A percentile compares a stretch with the other conserved stretches of the same genome.
These are phyloP conservation scores for Monotropa hypopitys DNA, from an alignment of 179 eudicot species.

Conservation along the genomic window DNA sequence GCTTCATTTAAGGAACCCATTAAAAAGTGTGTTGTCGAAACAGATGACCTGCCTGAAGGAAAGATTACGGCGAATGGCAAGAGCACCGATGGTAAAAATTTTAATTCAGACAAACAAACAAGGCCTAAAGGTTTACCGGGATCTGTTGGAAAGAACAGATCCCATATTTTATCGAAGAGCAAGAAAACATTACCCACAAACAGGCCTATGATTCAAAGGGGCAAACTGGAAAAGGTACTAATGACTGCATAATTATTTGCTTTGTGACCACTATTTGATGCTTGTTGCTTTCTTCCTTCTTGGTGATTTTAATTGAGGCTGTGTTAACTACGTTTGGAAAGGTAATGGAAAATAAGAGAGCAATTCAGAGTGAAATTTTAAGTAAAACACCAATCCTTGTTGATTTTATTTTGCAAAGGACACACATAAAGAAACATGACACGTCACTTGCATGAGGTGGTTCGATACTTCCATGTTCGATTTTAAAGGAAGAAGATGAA, in stretches of 20 bases:
- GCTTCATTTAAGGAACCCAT: constrained; percentile 21
- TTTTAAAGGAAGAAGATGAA: neutral
- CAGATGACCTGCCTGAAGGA: constrained; percentile 16
- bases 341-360: neutral
- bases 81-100: constrained; percentile 11
- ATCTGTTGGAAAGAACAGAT: constrained; percentile 20
- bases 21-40: constrained; percentile 21
- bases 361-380: neutral
- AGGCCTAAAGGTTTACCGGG: constrained; percentile 21
- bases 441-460: too few relatives aligned
- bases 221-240: constrained; percentile 39
- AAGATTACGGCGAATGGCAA: constrained; percentile 14
- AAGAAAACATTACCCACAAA: constrained; percentile 20
- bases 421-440: too few relatives aligned
- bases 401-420: too few relatives aligned
- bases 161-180: constrained; percentile 17
- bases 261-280: neutral
- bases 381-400: neutral
- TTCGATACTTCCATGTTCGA: neutral
- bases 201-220: constrained; percentile 21
- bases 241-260: neutral
- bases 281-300: neutral
- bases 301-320: neutral
- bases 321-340: neutral
- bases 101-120: constrained; percentile 13